phyloP scores from a whole-genome alignment of 768 basidiomycete species.

The Hemileccinum impolitum region DNA sequence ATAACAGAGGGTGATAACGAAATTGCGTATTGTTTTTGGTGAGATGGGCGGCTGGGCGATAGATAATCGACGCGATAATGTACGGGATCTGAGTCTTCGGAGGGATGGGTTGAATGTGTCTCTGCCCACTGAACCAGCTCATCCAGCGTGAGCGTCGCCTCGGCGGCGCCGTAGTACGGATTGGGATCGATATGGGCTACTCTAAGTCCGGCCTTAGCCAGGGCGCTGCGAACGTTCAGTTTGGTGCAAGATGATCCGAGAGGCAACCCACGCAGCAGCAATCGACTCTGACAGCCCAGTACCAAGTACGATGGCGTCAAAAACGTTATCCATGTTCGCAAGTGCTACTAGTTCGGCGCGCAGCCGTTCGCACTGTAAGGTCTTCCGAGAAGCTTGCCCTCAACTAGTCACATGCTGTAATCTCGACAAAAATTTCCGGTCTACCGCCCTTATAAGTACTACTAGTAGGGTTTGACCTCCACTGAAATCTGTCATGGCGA shows the following conservation, averaged over 20 bases:
- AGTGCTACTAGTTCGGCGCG: too few relatives aligned
- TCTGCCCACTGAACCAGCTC: constrained; percentile 76
- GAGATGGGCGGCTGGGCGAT: constrained; percentile 42
- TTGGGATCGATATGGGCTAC: constrained; percentile 88
- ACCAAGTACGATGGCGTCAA: constrained; percentile 69
- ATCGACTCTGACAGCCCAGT: constrained; percentile 88
- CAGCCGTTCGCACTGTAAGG: too few relatives aligned
- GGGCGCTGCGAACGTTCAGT: constrained; percentile 50
- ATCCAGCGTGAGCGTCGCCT: constrained; percentile 78
- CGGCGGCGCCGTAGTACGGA: constrained; percentile 77
- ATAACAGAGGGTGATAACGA: constrained; percentile 84
- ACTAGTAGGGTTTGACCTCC: too few relatives aligned
- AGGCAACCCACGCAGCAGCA: constrained; percentile 70
- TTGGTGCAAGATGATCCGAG: background rate
- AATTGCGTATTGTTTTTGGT: constrained; percentile 76
- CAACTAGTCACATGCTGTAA: constrained; percentile 24
- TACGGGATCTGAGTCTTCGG: constrained; percentile 6
- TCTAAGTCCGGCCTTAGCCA: constrained; percentile 84
- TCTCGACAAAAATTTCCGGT: constrained; percentile 16
- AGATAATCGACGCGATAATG: constrained; percentile 36
- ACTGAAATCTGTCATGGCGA: constrained; percentile 33
- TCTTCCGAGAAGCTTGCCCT: constrained; percentile 21
- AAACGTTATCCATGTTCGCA: constrained; percentile 37
- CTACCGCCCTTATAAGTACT: background rate
- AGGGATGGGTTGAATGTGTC: constrained; percentile 21